phyloP scores from a whole-genome alignment of 345 rosid species.

The Euphorbia peplus region DNA sequence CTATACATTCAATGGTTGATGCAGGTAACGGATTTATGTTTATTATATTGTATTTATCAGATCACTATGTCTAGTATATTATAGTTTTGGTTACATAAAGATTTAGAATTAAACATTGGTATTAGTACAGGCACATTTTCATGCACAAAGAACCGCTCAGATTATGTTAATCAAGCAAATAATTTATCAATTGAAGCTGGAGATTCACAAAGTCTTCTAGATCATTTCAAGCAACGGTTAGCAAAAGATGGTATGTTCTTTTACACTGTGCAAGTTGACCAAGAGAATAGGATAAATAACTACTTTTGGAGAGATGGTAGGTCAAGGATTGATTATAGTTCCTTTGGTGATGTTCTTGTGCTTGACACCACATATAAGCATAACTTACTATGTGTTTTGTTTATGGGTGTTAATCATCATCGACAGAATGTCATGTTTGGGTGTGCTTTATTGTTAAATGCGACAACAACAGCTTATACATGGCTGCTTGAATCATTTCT shows the following conservation, averaged over 20 bases:
- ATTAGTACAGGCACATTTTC: too few species aligned
- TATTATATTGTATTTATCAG: too few species aligned
- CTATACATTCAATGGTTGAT: too few species aligned
- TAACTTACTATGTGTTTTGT: background rate
- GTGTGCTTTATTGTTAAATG: background rate
- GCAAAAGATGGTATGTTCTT: background rate
- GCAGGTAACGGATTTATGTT: too few species aligned
- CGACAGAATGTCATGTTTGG: background rate
- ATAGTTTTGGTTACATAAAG: too few species aligned
- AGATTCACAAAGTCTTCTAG: background rate
- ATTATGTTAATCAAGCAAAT: too few species aligned
- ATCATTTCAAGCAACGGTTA: background rate
- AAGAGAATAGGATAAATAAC: background rate
- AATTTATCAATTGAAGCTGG: background rate
- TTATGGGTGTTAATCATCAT: conserved; percentile 15
- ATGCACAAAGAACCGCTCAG: too few species aligned
- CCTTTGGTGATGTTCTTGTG: conserved; percentile 1
- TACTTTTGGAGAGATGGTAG: conserved; percentile 11
- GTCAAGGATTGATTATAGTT: conserved; percentile 11
- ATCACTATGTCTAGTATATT: too few species aligned
- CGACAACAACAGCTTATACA: background rate
- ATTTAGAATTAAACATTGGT: too few species aligned
- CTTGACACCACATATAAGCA: conserved; percentile 11
- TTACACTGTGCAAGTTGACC: background rate
- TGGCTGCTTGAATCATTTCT: background rate